Evolutionary conservation across 805 yeast species (phyloP).

Genomic region (Saccharomycopsis vini): DNA sequence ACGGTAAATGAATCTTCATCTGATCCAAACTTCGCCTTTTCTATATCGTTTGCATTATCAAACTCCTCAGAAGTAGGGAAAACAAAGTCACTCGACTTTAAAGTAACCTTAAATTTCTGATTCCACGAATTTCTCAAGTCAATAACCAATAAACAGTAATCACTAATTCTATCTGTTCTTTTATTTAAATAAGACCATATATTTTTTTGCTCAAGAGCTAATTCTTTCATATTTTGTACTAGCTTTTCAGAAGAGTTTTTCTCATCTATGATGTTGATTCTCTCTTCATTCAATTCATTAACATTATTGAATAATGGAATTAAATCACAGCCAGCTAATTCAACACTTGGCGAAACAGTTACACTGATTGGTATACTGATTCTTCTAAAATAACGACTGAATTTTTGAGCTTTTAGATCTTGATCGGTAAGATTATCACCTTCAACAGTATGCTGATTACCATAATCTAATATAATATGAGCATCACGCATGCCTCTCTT

Average conservation of each 20-base stretch:
- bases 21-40: conserved; percentile 16
- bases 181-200: conserved; percentile 23
- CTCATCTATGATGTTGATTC: conserved; percentile 23
- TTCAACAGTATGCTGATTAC: conserved; percentile 29
- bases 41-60: conserved; percentile 24
- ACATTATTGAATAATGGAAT: conserved; percentile 41
- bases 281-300: conserved; percentile 17
- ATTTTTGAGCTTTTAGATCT: conserved; percentile 13
- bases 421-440: conserved; percentile 22
- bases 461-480: conserved; percentile 57
- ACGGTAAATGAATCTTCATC: conserved; percentile 16
- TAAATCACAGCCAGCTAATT: conserved; percentile 67
- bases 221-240: conserved; percentile 11
- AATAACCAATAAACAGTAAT: conserved; percentile 55
- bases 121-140: conserved; percentile 82
- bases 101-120: conserved; percentile 35
- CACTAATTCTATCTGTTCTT: conserved; percentile 32
- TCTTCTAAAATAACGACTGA: conserved; percentile 39
- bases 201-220: conserved; percentile 14
- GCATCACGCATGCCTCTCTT: conserved; percentile 67
- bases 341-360: conserved; percentile 65
- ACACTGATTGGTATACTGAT: conserved; percentile 61
- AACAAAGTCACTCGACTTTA: conserved; percentile 20
- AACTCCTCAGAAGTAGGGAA: conserved; percentile 25
- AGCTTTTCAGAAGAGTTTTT: conserved; percentile 20